A percentile compares a stretch with the other conserved stretches of the same genome.
phyloP scores from a whole-genome alignment of 768 basidiomycete species.

The Trametes cingulata region DNA sequence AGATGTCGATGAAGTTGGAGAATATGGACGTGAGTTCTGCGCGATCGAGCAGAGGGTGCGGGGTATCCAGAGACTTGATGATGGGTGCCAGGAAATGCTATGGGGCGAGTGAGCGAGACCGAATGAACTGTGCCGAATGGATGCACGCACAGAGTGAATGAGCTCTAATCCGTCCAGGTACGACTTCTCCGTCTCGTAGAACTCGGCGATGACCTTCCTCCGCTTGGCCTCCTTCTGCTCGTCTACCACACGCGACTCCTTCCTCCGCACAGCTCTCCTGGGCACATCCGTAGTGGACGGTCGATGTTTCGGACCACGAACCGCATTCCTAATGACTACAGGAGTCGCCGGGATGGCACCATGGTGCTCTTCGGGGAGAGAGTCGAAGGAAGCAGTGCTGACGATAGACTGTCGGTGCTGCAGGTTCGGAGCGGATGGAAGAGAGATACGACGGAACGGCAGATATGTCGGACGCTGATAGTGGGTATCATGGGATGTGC shows the following conservation, averaged over 20 bases:
- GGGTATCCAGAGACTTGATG: constrained; percentile 68
- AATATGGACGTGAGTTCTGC: constrained; percentile 72
- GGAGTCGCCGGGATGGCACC: constrained; percentile 32
- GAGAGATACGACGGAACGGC: constrained; percentile 47
- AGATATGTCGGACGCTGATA: constrained; percentile 52
- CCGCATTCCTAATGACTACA: constrained; percentile 35
- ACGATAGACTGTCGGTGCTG: constrained; percentile 64
- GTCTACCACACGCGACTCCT: constrained; percentile 44
- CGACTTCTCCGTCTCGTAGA: constrained; percentile 77
- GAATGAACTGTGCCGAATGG: not conserved
- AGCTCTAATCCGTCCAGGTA: constrained; percentile 84
- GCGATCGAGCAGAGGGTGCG: constrained; percentile 68
- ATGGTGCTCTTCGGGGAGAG: constrained; percentile 56
- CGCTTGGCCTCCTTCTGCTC: constrained; percentile 57
- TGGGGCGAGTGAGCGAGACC: constrained; percentile 4
- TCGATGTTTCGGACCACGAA: constrained; percentile 30
- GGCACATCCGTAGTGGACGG: constrained; percentile 44
- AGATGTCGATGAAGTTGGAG: constrained; percentile 89
- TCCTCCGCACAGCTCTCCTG: constrained; percentile 39
- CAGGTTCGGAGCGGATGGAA: constrained; percentile 42
- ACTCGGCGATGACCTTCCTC: constrained; percentile 73
- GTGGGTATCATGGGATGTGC: constrained; percentile 20
- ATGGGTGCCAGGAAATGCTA: constrained; percentile 85
- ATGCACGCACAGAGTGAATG: constrained; percentile 66
- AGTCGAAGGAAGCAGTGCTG: constrained; percentile 75